Evolutionary conservation across 306 rosid species (phyloP), one percentile per base, ranked within the genome.

Genomic region (Gastrolobium villosum): DNA sequence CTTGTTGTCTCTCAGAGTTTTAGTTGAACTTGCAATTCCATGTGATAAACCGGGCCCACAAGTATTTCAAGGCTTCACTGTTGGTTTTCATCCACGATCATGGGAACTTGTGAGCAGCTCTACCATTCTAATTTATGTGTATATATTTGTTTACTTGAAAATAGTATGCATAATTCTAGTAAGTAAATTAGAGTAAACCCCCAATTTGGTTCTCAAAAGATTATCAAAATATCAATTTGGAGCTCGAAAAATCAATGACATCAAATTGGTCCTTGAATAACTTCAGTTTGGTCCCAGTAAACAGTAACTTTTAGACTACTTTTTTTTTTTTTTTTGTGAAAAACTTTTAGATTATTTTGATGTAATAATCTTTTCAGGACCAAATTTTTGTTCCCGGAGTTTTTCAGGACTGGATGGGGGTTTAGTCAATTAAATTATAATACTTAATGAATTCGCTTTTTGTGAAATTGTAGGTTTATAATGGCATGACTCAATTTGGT

Each of bases 81-180:
- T 91, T 83, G 99, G 99, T 65, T 93, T 95, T 86, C 98, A 95
- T 85, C 99, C 98, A 2, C 84, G 98, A 57, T 84, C 99, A 54
- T 95, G 99, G 99, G 99, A 95, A 81, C 85, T 95, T 83, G 99
- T 95, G 85, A 87, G 96, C 78, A 75, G 65, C 57, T 70, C 44
- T 83, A 72, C 37, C 59, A 36, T 84, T 75, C 65, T 34, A 53
- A 5, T 54, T 55, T 63, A 71, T 43, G 53, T 53, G 45, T 56
- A 43, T 83, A n/a, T 57, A 35, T 72, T 65, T 73, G 26, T 71
- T 55, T 71, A 5, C 65, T 9, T 48, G 10, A 14, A 52, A 36
- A 45, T 71, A 72, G 37, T 53, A 75, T 44, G 34, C 62, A 28
- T 75, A 65, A 31, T 40, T 50, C 65, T 37, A 5, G 65, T 65